Conservation (phyloP, 257 asterid species). For the Plantago major region DNA sequence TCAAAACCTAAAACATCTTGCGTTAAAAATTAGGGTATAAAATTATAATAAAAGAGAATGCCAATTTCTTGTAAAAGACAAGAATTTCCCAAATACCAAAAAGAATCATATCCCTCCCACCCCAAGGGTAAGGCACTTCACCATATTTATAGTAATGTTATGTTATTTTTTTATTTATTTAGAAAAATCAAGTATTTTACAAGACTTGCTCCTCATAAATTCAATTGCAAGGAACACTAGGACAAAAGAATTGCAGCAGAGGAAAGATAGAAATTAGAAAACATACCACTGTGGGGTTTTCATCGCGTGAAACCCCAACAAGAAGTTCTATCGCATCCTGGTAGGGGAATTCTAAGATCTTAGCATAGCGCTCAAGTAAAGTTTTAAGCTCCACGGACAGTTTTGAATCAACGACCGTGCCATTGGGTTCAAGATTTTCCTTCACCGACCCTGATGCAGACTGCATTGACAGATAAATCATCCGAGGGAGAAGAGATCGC, state of each 20-base stretch:
- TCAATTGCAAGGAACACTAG: too few relatives aligned
- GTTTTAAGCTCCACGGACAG: constrained; percentile 57
- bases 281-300: constrained; percentile 57
- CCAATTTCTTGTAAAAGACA: too few relatives aligned
- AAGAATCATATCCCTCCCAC: too few relatives aligned
- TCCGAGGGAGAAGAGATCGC: constrained; percentile 89
- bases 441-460: constrained; percentile 74
- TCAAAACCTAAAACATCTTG: too few relatives aligned
- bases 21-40: too few relatives aligned
- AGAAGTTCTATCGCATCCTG: constrained; percentile 76
- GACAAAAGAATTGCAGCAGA: background rate
- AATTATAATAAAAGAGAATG: too few relatives aligned
- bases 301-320: constrained; percentile 58
- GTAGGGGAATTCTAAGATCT: constrained; percentile 61
- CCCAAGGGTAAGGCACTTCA: too few relatives aligned
- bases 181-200: too few relatives aligned
- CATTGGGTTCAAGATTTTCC: constrained; percentile 71
- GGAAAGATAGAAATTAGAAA: background rate
- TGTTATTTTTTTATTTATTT: too few relatives aligned
- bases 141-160: too few relatives aligned
- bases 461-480: constrained; percentile 71
- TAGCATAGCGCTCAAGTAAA: constrained; percentile 81
- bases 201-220: too few relatives aligned
- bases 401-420: constrained; percentile 52
- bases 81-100: too few relatives aligned